phyloP scores from a whole-genome alignment of 345 rosid genomes.

The Moringa oleifera region DNA sequence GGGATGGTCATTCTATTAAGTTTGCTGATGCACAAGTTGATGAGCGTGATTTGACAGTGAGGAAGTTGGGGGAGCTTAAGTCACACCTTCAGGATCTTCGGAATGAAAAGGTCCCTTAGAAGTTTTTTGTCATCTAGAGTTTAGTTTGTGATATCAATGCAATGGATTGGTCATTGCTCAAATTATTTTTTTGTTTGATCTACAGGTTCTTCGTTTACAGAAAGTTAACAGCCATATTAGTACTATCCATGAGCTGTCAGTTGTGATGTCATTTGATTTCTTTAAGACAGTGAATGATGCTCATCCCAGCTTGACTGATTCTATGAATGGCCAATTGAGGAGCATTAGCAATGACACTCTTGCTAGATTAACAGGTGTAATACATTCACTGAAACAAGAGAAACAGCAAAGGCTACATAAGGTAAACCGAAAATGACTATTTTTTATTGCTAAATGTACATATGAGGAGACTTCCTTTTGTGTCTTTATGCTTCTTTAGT shows the following conservation, averaged over 20 bases:
- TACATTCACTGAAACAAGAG: constrained; percentile 55
- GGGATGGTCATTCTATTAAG: constrained; percentile 23
- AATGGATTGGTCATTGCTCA: constrained; percentile 2
- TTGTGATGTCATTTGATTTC: constrained; percentile 67
- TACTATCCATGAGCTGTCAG: constrained; percentile 58
- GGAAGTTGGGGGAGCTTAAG: constrained; percentile 63
- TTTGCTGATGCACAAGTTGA: constrained; percentile 36
- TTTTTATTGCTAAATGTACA: too few relatives aligned
- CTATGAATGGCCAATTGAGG: constrained; percentile 41
- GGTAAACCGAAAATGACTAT: constrained; percentile 36
- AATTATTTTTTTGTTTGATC: constrained; percentile 13
- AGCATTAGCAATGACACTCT: constrained; percentile 85
- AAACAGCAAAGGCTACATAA: constrained; percentile 62
- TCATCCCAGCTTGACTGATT: constrained; percentile 55
- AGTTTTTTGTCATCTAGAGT: neutral
- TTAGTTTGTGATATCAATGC: neutral
- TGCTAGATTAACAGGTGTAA: constrained; percentile 48
- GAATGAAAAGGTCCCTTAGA: constrained; percentile 55
- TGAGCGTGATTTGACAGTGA: constrained; percentile 56
- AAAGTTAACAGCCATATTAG: constrained; percentile 49
- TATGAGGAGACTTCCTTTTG: too few relatives aligned
- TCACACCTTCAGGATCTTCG: constrained; percentile 69
- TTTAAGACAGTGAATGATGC: constrained; percentile 44
- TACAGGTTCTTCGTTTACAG: constrained; percentile 66
- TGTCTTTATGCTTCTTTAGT: too few relatives aligned